phyloP scores from a whole-genome alignment of 2,329 filamentous ascomycete species.

The Aspergillus persii region DNA sequence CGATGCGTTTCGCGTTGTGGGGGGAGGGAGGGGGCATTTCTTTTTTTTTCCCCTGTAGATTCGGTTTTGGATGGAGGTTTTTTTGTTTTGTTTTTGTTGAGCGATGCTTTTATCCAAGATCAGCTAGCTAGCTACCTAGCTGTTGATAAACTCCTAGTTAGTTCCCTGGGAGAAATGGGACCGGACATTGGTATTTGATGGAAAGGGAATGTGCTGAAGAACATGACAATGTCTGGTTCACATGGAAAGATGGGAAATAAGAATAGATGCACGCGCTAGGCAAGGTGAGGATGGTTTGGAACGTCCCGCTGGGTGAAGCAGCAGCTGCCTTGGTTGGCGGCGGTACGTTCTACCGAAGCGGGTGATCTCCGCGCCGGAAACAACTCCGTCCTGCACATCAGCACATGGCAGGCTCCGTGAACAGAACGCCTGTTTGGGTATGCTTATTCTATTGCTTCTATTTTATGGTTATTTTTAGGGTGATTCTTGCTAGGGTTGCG shows the following conservation, averaged over 20 bases:
- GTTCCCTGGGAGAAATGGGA: constrained; percentile 5
- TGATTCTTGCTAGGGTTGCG: too few relatives aligned
- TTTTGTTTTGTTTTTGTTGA: not conserved
- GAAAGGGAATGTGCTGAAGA: not conserved
- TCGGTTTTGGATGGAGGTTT: too few relatives aligned
- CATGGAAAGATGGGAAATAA: not conserved
- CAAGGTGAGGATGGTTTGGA: not conserved
- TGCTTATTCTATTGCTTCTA: not conserved
- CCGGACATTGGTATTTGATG: not conserved
- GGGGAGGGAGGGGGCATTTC: constrained; percentile 26
- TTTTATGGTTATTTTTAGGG: not conserved
- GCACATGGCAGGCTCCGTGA: not conserved
- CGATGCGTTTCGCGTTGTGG: constrained; percentile 24
- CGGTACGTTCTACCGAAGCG: constrained; percentile 31
- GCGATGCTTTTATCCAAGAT: not conserved
- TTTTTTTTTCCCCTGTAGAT: too few relatives aligned
- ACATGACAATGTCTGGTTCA: not conserved
- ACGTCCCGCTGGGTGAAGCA: not conserved
- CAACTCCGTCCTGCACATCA: not conserved
- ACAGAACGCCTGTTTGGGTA: too few relatives aligned
- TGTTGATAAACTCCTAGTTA: not conserved
- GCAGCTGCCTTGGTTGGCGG: constrained; percentile 16
- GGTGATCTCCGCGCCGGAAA: not conserved
- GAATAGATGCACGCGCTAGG: not conserved
- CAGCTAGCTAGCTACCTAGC: too few relatives aligned